Base-by-base conservation (phyloP, 768 basidiomycete species). In the Arthromyces matolae region DNA sequence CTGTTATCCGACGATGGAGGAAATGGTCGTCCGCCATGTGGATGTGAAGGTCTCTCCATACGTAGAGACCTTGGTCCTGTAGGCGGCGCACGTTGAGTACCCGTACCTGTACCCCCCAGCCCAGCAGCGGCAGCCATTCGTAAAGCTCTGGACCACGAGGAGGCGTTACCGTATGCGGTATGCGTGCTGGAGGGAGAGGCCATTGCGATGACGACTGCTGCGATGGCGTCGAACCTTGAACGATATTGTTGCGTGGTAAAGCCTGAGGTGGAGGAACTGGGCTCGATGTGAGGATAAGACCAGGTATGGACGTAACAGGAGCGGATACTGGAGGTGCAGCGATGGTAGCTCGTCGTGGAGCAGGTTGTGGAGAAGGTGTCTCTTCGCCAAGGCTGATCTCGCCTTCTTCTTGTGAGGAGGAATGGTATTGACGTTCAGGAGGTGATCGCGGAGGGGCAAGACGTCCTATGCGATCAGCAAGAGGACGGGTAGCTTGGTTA, bases 351-450 rank as follows among this genome's bases (percentile, higher is more conserved):
- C 25, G 51, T 25, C 37, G 35, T 1, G 48, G 49, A 5, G 38
- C 28, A 6, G 47, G 43, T 22, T 49, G 54, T 1, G 56, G 50
- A 0, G 55, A 54, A 0, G 55, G 45, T 1, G 55, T 51, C 13
- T 58, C 53, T 7, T 55, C 56, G 19, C 54, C 50, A 3, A 54
- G 61, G 31, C 59, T 72, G 45, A 80, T 79, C 59, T 80, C 79
- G 4, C 78, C 78, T 31, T 80, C 79, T 58, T 80, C 79, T 22
- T 73, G 75, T 5, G 75, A 71, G 0, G 62, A 57, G 7, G 64
- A 61, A n/a, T 62, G 65, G 50, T 35, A 51, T 19, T 32, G 53
- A 45, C 27, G 45, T 33, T 18, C 44, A 16, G 46, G 42, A 13
- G 29, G 42, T 3, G 42, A 27, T 23, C 27, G 46, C 29, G 45